Percentiles rank a stretch among this genome's conserved stretches.
These are phyloP conservation scores for Lachnellula occidentalis DNA, from an alignment of 2,329 filamentous ascomycete genomes.

Conservation along the genomic window DNA sequence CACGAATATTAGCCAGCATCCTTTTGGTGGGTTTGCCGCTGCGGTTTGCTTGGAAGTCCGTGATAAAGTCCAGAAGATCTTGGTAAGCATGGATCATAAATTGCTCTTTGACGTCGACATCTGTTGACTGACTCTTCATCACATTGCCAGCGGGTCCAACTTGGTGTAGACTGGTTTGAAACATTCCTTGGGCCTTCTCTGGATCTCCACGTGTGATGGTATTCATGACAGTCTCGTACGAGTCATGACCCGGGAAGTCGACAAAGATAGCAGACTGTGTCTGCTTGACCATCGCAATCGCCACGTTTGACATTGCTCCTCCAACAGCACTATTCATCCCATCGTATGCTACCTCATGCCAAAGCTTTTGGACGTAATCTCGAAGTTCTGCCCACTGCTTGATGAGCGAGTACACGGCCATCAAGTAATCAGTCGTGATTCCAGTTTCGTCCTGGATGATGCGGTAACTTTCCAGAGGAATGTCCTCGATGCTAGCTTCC, in stretches of 20 bases:
- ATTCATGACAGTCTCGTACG: slow-evolving; percentile 38
- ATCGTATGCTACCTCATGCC: slow-evolving; percentile 40
- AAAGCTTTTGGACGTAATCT: slow-evolving; percentile 35
- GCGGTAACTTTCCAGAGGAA: slow-evolving; percentile 40
- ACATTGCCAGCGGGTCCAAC: slow-evolving; percentile 12
- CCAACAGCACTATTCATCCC: slow-evolving; percentile 43
- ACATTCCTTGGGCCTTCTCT: slow-evolving; percentile 29
- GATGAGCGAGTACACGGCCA: slow-evolving; percentile 38
- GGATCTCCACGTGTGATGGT: slow-evolving; percentile 36
- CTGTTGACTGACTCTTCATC: slow-evolving; percentile 14
- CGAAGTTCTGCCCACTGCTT: slow-evolving; percentile 37
- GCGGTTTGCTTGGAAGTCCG: slow-evolving; percentile 40
- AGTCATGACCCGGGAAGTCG: slow-evolving; percentile 42
- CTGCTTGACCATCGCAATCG: slow-evolving; percentile 37
- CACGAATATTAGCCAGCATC: slow-evolving; percentile 35
- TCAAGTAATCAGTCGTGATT: slow-evolving; percentile 37
- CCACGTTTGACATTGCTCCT: slow-evolving; percentile 37
- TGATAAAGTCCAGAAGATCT: slow-evolving; percentile 40
- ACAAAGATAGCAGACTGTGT: slow-evolving; percentile 36
- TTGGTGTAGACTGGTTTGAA: slow-evolving; percentile 18
- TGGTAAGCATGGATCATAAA: slow-evolving; percentile 39
- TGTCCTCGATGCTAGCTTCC: slow-evolving; percentile 29
- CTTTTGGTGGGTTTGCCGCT: slow-evolving; percentile 42
- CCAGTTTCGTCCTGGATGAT: slow-evolving; percentile 37
- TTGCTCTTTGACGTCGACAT: slow-evolving; percentile 39